phyloP scores from a whole-genome alignment of 2,329 filamentous ascomycete species.

The Aspergillus vadensis region DNA sequence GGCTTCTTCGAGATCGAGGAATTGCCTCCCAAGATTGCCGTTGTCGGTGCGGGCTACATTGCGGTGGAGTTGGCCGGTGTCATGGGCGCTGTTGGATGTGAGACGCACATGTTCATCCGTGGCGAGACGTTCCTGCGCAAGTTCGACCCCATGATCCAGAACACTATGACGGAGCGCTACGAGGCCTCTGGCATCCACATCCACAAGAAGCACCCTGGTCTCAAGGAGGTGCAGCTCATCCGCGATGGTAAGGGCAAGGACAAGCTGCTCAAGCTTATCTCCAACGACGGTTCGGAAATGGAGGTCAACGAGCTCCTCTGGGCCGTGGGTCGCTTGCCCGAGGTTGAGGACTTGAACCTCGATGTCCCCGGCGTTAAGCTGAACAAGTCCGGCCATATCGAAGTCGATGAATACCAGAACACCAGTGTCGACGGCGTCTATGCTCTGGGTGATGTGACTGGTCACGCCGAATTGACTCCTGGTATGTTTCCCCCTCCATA shows the following conservation, averaged over 20 bases:
- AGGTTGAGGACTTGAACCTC: conserved; percentile 47
- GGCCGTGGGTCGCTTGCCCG: conserved; percentile 52
- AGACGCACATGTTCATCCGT: conserved; percentile 55
- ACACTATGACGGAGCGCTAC: conserved; percentile 55
- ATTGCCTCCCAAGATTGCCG: conserved; percentile 53
- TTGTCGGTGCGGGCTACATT: conserved; percentile 56
- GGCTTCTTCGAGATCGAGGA: conserved; percentile 55
- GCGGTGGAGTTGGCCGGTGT: conserved; percentile 55
- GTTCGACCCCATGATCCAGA: conserved; percentile 56
- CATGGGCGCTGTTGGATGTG: conserved; percentile 51
- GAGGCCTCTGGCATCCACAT: conserved; percentile 52
- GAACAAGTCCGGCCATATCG: conserved; percentile 43
- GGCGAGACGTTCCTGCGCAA: conserved; percentile 52
- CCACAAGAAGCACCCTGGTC: conserved; percentile 49
- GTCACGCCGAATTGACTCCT: conserved; percentile 54
- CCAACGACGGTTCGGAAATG: conserved; percentile 46
- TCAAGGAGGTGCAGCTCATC: conserved; percentile 52
- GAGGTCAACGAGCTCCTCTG: conserved; percentile 54
- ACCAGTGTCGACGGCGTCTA: conserved; percentile 51
- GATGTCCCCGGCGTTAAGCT: conserved; percentile 47
- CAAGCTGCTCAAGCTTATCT: conserved; percentile 49
- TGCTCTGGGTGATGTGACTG: conserved; percentile 55
- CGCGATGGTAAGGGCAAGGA: conserved; percentile 50
- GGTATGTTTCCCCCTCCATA: conserved; percentile 33
- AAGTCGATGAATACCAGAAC: conserved; percentile 55